Base-by-base conservation (phyloP, 345 rosid species). In the Stellera chamaejasme region DNA sequence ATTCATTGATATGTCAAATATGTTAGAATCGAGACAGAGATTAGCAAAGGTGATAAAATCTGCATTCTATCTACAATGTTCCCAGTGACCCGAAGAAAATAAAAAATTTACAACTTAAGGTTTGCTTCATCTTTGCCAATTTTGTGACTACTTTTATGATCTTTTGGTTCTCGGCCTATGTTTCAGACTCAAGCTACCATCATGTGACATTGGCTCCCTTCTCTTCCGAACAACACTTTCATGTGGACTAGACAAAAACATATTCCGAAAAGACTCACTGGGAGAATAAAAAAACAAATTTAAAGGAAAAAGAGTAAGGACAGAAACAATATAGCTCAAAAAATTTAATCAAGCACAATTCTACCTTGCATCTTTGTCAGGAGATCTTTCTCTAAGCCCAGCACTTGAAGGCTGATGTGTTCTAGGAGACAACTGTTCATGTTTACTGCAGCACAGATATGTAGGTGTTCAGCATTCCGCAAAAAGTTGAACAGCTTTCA, bases 291-390 rank as follows among this genome's bases (percentile, higher is more conserved):
- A n/a, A 23, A 6, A 49, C 23, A 23, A 1, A 49, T 13, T 9
- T 6, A 32, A 28, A 39, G 7, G 25, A 45, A 23, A 28, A 63
- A 7, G 50, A 2, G 23, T 19, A 39, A 48, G 60, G 58, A 13
- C 27, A 52, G 43, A 26, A 61, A 44, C 4, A 6, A 43, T 9
- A 56, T 9, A 45, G 11, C 12, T 25, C 39, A 28, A 19, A 14
- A 53, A 16, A 44, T 43, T 27, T 3, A 63, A 4, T 9, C 16
- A 55, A 58, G n/a, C 32, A 47, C 4, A 55, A 48, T 48, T 4
- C 25, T 44, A 81, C 82, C 86, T 75, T 65, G 59, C 46, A 41
- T 66, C 73, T 45, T 70, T 65, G 27, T 71, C 58, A 45, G 55
- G 50, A 66, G 61, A 61, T 51, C 54, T 64, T 10, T 61, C 68